Percentiles rank a stretch among this genome's conserved stretches.
phyloP scores from a whole-genome alignment of 129 eudicot species.

The Escallonia rubra region DNA sequence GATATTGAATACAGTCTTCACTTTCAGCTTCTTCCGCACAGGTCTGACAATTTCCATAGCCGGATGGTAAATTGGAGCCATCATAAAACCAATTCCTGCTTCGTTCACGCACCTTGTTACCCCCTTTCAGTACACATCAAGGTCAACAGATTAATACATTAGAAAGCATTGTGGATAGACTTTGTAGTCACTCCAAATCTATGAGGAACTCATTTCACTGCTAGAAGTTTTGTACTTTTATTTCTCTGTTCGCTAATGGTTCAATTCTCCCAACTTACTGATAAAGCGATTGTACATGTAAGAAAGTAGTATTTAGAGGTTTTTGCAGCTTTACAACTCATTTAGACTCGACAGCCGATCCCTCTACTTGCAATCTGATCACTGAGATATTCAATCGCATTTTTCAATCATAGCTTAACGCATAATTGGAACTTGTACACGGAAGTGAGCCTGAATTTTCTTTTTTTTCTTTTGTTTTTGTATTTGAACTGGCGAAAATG shows the following conservation, averaged over 20 bases:
- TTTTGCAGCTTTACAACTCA: neutral
- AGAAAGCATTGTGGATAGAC: neutral
- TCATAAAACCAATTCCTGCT: slow-evolving; percentile 92
- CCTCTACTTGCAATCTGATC: no score
- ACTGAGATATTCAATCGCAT: no score
- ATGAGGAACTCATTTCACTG: neutral
- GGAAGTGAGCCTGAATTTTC: no score
- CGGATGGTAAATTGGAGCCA: slow-evolving; percentile 86
- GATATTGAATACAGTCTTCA: slow-evolving; percentile 89
- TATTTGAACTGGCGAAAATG: no score
- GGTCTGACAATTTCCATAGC: slow-evolving; percentile 94
- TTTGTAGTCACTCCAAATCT: neutral
- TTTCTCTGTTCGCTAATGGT: neutral
- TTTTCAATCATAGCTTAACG: no score
- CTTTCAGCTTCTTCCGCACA: slow-evolving; percentile 73
- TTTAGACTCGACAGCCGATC: no score
- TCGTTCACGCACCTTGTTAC: slow-evolving; percentile 65
- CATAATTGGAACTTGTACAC: no score
- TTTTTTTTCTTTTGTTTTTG: no score
- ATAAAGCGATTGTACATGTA: no score
- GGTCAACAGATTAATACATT: neutral
- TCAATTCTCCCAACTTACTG: neutral
- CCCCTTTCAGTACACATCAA: slow-evolving; percentile 36
- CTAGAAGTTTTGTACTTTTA: neutral
- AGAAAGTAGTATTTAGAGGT: no score